A percentile compares a stretch with the other conserved stretches of the same genome.
phyloP scores from a whole-genome alignment of 768 basidiomycete species.

The Strobilomyces dryophilus region DNA sequence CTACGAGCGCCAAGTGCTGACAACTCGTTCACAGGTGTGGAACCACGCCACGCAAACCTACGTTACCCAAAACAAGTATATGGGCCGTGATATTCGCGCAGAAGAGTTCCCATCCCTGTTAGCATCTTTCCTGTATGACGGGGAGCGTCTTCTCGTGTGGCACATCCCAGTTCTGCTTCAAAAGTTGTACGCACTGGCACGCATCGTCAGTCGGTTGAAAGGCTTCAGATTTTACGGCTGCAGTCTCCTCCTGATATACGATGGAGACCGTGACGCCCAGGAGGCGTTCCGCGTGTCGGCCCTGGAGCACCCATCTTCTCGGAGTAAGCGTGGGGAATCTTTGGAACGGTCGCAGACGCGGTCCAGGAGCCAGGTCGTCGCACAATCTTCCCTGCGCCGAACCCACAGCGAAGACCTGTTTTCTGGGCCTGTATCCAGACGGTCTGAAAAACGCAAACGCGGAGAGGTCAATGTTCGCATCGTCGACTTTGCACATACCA shows the following conservation, averaged over 20 bases:
- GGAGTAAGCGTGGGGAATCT: constrained; percentile 75
- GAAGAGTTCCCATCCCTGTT: constrained; percentile 83
- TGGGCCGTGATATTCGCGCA: constrained; percentile 83
- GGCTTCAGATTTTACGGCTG: constrained; percentile 99
- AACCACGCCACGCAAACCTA: constrained; percentile 81
- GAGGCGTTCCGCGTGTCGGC: constrained; percentile 61
- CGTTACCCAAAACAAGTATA: constrained; percentile 93
- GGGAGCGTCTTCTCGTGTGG: constrained; percentile 76
- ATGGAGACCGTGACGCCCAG: constrained; percentile 88
- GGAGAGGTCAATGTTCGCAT: constrained; percentile 95
- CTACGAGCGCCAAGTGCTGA: constrained; percentile 3
- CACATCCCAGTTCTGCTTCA: constrained; percentile 90
- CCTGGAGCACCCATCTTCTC: constrained; percentile 59
- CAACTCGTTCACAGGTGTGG: constrained; percentile 68
- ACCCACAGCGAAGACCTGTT: constrained; percentile 80
- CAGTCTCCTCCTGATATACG: constrained; percentile 94
- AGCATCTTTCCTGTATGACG: constrained; percentile 80
- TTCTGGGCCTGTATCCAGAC: constrained; percentile 59
- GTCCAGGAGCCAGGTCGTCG: constrained; percentile 40
- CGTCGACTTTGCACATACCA: constrained; percentile 98
- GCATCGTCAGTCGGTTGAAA: constrained; percentile 81
- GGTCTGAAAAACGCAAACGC: constrained; percentile 63
- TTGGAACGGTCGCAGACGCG: constrained; percentile 53
- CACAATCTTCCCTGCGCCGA: constrained; percentile 53
- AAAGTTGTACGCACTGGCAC: constrained; percentile 91